Conservation (phyloP, 345 rosid genomes). For the Iberis pinnata region DNA sequence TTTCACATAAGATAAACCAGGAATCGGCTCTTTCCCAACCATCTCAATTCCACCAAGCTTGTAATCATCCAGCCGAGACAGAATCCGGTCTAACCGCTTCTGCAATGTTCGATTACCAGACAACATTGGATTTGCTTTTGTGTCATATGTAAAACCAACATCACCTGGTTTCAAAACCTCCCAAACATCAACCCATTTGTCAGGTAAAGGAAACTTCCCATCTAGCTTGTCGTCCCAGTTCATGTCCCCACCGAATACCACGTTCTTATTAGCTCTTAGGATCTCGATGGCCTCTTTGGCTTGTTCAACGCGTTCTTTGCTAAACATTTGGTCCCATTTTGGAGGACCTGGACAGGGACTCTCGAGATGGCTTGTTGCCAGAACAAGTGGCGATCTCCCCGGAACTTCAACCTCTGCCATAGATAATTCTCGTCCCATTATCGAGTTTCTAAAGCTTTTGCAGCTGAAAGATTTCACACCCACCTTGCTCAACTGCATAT, state of each 20-base stretch:
- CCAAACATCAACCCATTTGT: constrained; percentile 86
- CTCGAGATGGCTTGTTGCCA: constrained; percentile 96
- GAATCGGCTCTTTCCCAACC: constrained; percentile 85
- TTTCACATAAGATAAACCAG: constrained; percentile 55
- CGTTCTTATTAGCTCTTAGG: constrained; percentile 54
- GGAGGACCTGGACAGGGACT: constrained; percentile 94
- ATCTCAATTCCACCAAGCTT: constrained; percentile 53
- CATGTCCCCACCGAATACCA: constrained; percentile 85
- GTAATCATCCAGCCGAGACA: constrained; percentile 60
- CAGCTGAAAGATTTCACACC: constrained; percentile 58
- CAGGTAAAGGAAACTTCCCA: constrained; percentile 59
- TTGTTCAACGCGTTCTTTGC: constrained; percentile 81
- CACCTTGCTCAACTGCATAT: constrained; percentile 71
- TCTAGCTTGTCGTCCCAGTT: constrained; percentile 94
- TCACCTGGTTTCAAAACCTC: constrained; percentile 59
- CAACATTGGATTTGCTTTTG: constrained; percentile 83
- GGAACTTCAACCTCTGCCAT: constrained; percentile 54
- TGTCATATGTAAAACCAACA: constrained; percentile 81
- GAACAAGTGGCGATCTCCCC: constrained; percentile 47
- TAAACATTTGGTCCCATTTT: constrained; percentile 94
- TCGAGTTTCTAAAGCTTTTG: constrained; percentile 58
- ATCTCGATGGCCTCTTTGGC: constrained; percentile 50
- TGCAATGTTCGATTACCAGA: constrained; percentile 62
- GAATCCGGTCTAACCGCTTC: constrained; percentile 73
- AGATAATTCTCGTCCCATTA: constrained; percentile 88